phyloP scores from a whole-genome alignment of 192 early-diverging fungal species.

The Dissophora ornata region DNA sequence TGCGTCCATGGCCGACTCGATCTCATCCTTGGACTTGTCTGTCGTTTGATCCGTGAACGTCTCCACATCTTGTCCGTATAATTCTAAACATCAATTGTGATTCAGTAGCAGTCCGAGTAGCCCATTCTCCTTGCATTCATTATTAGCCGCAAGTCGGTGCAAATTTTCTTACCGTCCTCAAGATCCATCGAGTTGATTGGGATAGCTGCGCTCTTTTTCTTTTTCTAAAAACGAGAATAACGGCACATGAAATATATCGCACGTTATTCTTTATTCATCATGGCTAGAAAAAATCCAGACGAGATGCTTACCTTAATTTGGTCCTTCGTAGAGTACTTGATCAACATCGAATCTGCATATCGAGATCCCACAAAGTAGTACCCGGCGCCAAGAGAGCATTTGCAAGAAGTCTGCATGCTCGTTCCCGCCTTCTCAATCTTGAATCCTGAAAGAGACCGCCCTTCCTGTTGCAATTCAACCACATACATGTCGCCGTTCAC shows the following conservation, averaged over 20 bases:
- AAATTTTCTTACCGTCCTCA: slow-evolving; percentile 46
- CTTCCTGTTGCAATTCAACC: slow-evolving; percentile 79
- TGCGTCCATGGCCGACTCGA: slow-evolving; percentile 25
- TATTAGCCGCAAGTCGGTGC: too few species aligned
- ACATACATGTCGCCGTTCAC: slow-evolving; percentile 78
- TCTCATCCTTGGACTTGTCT: slow-evolving; percentile 49
- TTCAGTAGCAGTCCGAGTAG: not conserved
- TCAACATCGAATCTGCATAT: slow-evolving; percentile 74
- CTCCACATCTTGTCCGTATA: slow-evolving; percentile 50
- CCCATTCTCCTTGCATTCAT: too few species aligned
- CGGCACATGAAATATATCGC: too few species aligned
- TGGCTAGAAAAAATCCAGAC: not conserved
- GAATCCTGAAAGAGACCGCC: slow-evolving; percentile 83
- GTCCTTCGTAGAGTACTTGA: slow-evolving; percentile 66
- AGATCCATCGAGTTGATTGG: slow-evolving; percentile 37
- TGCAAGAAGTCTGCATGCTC: slow-evolving; percentile 66
- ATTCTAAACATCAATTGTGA: slow-evolving; percentile 3
- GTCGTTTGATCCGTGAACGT: slow-evolving; percentile 17
- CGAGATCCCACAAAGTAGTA: slow-evolving; percentile 81
- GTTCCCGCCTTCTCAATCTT: slow-evolving; percentile 61
- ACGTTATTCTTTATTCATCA: too few species aligned
- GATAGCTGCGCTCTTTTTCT: slow-evolving; percentile 23
- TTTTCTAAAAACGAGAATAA: slow-evolving; percentile 12
- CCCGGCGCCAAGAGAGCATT: slow-evolving; percentile 54
- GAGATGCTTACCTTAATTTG: slow-evolving; percentile 28